Percentiles rank a stretch among this genome's conserved stretches.
Conservation (phyloP, 2,329 filamentous ascomycete genomes). For the Blumeria hordei region DNA sequence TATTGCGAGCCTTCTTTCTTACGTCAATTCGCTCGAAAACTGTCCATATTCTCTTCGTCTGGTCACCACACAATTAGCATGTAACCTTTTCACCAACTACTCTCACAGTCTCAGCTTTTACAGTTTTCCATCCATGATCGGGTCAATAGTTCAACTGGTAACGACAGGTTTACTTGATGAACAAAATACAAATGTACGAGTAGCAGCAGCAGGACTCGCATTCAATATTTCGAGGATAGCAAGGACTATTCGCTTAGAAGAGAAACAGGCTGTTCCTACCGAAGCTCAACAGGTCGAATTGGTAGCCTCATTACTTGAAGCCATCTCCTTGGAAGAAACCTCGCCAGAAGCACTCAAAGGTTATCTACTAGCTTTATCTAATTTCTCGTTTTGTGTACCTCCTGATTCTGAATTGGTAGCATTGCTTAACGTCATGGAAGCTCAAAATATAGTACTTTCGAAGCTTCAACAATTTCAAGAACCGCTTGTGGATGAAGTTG, state of each 20-base stretch:
- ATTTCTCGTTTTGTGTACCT: constrained; percentile 47
- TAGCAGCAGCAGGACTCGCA: constrained; percentile 59
- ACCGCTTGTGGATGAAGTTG: constrained; percentile 28
- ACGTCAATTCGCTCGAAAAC: constrained; percentile 28
- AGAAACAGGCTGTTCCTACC: constrained; percentile 30
- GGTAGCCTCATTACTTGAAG: constrained; percentile 57
- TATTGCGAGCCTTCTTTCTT: constrained; percentile 32
- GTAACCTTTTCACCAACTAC: constrained; percentile 60
- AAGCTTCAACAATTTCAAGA: constrained; percentile 35
- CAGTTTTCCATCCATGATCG: constrained; percentile 24
- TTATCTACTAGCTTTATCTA: constrained; percentile 50
- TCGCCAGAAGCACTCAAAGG: constrained; percentile 55
- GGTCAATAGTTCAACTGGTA: constrained; percentile 40
- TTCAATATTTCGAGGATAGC: constrained; percentile 61
- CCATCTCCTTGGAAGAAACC: constrained; percentile 30
- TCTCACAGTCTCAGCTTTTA: constrained; percentile 45
- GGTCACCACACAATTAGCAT: constrained; percentile 59
- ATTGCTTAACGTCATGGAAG: constrained; percentile 56
- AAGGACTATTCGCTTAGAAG: constrained; percentile 35
- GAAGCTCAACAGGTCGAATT: constrained; percentile 60
- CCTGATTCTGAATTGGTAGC: constrained; percentile 55
- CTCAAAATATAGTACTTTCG: constrained; percentile 32
- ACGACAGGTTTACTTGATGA: constrained; percentile 60
- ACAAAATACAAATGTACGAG: constrained; percentile 46
- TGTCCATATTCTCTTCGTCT: constrained; percentile 66